Base-by-base conservation (phyloP, 768 basidiomycete species). In the Calocybe gangraenosa region DNA sequence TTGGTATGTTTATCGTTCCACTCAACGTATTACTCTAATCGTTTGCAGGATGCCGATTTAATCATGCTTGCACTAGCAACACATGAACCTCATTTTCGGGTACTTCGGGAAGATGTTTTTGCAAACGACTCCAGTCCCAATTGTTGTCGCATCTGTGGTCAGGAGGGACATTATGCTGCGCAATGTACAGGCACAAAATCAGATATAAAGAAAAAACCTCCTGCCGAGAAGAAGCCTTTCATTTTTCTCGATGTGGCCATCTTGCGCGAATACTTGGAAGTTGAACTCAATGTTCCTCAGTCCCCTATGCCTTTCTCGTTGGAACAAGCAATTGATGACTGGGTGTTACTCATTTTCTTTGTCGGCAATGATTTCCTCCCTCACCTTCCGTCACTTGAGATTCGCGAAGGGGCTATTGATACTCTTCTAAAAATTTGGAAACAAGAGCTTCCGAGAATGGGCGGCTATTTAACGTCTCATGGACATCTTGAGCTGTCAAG, bases 341-440 rank as follows among this genome's bases (percentile, higher is more conserved):
- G 96, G 96, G 92, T 99, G 56, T 82, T 99, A 60, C 81, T 99
- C 59, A 98, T 98, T 56, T 99, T 99, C 82, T 97, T 99, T 68
- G 96, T 99, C 64, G 96, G 96, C 56, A 99, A 99, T 72, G 92
- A 97, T 74, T 94, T 99, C 78, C 77, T 99, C 57, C 96, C 96
- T 17, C 96, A 99, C 71, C 76, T 99, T 47, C 96, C 96, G 19
- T 92, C 88, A 48, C 81, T 99, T 75, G 96, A 99, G 74, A 99
- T 99, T 63, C 82, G 96, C 58, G 95, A 99, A 73, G 96, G 96
- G 51, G 96, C 95, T 22, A 97, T 99, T 72, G 96, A 98, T 73
- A 96, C 89, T 46, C 71, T 99, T 50, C 69, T 99, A 62, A 86
- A 79, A 66, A 98, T 99, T 40, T 99, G 96, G 96, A 92, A 89